A percentile compares a stretch with the other conserved stretches of the same genome.
Conservation (phyloP, 495 filamentous ascomycete genomes). For the Trichocladium uniseriatum region DNA sequence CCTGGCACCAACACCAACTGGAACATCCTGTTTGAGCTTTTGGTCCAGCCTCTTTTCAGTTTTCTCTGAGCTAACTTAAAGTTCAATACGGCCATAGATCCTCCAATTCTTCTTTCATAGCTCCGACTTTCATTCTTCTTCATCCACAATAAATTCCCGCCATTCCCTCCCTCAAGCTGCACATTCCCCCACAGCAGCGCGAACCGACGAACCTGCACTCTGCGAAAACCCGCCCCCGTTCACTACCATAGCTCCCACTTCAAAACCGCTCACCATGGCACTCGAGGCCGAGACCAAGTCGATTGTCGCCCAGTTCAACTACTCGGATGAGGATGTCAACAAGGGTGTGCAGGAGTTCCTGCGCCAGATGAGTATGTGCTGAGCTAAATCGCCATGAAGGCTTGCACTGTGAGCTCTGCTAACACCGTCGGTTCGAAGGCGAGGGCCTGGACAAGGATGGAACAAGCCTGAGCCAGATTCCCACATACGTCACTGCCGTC, state of each 20-base stretch:
- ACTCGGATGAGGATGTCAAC: conserved; percentile 66
- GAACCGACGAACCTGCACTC: conserved; percentile 18
- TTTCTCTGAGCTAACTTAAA: background rate
- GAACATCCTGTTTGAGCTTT: too few relatives aligned
- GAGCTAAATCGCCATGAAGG: too few relatives aligned
- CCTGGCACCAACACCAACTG: background rate
- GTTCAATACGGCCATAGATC: conserved; percentile 5
- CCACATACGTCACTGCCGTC: conserved; percentile 89
- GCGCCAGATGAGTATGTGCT: conserved; percentile 61
- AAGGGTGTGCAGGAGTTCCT: conserved; percentile 78
- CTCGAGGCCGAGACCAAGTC: conserved; percentile 64
- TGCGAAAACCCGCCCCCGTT: conserved; percentile 43
- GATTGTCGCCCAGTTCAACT: conserved; percentile 81
- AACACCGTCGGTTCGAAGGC: conserved; percentile 29
- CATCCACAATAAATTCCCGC: conserved; percentile 24
- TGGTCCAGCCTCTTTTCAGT: background rate
- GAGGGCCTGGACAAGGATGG: conserved; percentile 75
- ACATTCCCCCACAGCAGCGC: conserved; percentile 35
- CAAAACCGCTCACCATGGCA: conserved; percentile 43
- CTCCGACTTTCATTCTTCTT: conserved; percentile 27
- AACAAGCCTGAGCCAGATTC: conserved; percentile 84
- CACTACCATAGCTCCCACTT: conserved; percentile 37
- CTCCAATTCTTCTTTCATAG: conserved; percentile 26
- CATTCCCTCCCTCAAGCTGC: conserved; percentile 28
- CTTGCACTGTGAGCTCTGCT: background rate